phyloP scores from a whole-genome alignment of 2,329 filamentous ascomycete species.

The Hymenoscyphus repandus region DNA sequence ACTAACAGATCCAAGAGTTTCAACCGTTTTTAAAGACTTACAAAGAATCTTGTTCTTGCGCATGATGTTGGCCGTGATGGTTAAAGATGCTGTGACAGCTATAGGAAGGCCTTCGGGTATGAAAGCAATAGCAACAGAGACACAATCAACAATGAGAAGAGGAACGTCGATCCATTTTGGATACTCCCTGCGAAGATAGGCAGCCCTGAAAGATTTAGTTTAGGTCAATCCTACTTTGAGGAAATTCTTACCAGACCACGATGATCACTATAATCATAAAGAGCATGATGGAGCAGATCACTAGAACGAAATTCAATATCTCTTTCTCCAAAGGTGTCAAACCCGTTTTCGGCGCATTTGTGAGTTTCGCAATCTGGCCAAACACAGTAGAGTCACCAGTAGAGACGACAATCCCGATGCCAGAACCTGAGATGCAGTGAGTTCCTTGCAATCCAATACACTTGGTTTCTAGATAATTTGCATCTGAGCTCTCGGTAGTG shows the following conservation, averaged over 20 bases:
- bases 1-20: constrained; percentile 68
- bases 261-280: constrained; percentile 60
- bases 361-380: constrained; percentile 68
- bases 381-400: constrained; percentile 72
- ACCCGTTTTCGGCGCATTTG: constrained; percentile 61
- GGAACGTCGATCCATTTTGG: constrained; percentile 69
- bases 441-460: constrained; percentile 77
- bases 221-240: constrained; percentile 11
- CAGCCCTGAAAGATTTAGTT: constrained; percentile 34
- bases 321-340: constrained; percentile 68
- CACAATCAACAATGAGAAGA: constrained; percentile 66
- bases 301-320: constrained; percentile 64
- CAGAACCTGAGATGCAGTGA: constrained; percentile 66
- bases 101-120: constrained; percentile 71
- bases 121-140: constrained; percentile 68
- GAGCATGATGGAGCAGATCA: constrained; percentile 65
- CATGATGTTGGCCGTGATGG: constrained; percentile 74
- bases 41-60: constrained; percentile 70
- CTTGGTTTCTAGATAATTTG: constrained; percentile 71
- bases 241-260: constrained; percentile 54
- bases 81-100: constrained; percentile 64
- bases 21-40: constrained; percentile 75
- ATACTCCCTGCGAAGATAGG: constrained; percentile 62
- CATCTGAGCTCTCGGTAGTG: constrained; percentile 60
- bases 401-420: constrained; percentile 62